Percentiles rank a stretch among this genome's conserved stretches.
These are phyloP conservation scores for Rhizomucor pusillus DNA, from an alignment of 371 early-diverging fungal species.

Conservation along the genomic window DNA sequence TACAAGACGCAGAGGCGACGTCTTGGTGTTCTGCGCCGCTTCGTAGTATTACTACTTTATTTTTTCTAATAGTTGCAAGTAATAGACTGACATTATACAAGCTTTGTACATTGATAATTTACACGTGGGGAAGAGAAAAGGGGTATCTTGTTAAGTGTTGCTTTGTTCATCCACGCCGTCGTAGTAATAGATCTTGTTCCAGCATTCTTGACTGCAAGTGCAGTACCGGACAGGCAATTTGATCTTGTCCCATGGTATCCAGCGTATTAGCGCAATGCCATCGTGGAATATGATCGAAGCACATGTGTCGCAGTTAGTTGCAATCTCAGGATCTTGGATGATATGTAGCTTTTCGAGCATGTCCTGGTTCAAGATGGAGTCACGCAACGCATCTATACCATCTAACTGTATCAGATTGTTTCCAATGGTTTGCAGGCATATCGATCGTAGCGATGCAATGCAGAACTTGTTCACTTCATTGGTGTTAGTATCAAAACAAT, in stretches of 20 bases:
- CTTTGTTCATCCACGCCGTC: too few species aligned
- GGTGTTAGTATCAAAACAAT: slow-evolving; percentile 27
- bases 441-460: slow-evolving; percentile 9
- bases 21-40: slow-evolving; percentile 61
- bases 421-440: slow-evolving; percentile 8
- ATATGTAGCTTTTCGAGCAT: slow-evolving; percentile 6
- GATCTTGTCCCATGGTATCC: neutral
- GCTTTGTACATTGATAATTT: neutral
- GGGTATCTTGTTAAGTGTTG: neutral
- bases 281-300: slow-evolving; percentile 10
- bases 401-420: neutral
- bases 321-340: slow-evolving; percentile 5
- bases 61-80: too few species aligned
- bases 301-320: slow-evolving; percentile 11
- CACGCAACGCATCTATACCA: neutral
- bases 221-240: slow-evolving; percentile 7
- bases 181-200: slow-evolving; percentile 3
- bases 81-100: neutral
- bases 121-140: neutral
- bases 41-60: neutral
- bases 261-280: slow-evolving; percentile 9
- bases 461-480: neutral
- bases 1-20: slow-evolving; percentile 74
- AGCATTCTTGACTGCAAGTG: slow-evolving; percentile 16
- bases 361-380: slow-evolving; percentile 2